A percentile compares a stretch with the other conserved stretches of the same genome.
phyloP scores from a whole-genome alignment of 805 yeast species.

The Candida xyloterini region DNA sequence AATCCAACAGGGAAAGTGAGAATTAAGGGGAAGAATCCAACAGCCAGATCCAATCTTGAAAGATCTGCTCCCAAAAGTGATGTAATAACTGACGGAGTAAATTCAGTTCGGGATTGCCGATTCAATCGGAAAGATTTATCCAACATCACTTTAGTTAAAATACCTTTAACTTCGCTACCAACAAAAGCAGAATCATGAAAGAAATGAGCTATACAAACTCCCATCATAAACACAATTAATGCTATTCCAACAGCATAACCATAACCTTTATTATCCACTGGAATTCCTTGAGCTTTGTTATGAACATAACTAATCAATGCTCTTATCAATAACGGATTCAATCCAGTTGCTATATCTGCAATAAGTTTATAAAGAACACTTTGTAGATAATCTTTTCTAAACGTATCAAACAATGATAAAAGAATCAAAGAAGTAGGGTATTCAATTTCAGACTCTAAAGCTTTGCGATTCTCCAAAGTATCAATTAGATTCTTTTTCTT shows the following conservation, averaged over 20 bases:
- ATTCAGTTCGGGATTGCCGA: conserved; percentile 53
- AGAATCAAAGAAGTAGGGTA: conserved; percentile 47
- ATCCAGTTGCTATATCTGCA: conserved; percentile 48
- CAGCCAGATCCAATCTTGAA: conserved; percentile 73
- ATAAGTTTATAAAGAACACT: conserved; percentile 41
- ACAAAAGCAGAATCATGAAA: conserved; percentile 58
- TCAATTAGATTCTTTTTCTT: conserved; percentile 31
- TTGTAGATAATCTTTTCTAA: conserved; percentile 41
- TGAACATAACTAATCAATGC: conserved; percentile 65
- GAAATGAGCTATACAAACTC: conserved; percentile 55
- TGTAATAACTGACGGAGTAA: conserved; percentile 68
- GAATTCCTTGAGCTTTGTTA: conserved; percentile 42
- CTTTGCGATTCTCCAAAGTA: conserved; percentile 35
- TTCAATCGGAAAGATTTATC: conserved; percentile 65
- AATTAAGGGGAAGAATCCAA: conserved; percentile 64
- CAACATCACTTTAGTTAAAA: conserved; percentile 66
- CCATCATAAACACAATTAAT: conserved; percentile 47
- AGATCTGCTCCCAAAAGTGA: conserved; percentile 79
- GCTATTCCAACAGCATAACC: conserved; percentile 76
- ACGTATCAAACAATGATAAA: conserved; percentile 47
- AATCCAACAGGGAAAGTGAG: conserved; percentile 64
- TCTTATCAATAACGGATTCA: conserved; percentile 66
- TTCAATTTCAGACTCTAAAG: conserved; percentile 37
- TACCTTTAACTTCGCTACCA: conserved; percentile 71
- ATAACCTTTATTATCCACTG: conserved; percentile 54